phyloP scores from a whole-genome alignment of 306 rosid genomes.

The Vicia faba region DNA sequence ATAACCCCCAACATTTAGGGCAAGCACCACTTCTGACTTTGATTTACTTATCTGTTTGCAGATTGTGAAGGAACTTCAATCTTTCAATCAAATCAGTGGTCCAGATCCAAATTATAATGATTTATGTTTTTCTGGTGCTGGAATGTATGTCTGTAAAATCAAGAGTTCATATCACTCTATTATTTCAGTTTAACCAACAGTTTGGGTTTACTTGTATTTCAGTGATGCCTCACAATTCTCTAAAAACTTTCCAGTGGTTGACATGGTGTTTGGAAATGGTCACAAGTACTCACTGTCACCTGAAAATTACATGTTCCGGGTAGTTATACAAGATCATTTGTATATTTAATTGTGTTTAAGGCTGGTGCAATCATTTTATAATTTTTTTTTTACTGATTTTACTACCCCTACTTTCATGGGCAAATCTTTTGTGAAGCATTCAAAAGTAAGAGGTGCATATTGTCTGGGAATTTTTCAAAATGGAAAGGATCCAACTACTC shows the following conservation, averaged over 20 bases:
- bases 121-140: constrained; percentile 85
- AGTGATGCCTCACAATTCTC: constrained; percentile 70
- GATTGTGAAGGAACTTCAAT: constrained; percentile 72
- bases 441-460: constrained; percentile 85
- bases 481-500: constrained; percentile 91
- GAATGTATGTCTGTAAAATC: constrained; percentile 56
- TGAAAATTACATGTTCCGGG: constrained; percentile 91
- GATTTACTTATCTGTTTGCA: constrained; percentile 44
- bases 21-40: neutral
- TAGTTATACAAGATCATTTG: constrained; percentile 39
- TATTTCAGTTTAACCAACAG: constrained; percentile 35
- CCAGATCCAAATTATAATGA: constrained; percentile 93
- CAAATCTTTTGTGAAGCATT: constrained; percentile 63
- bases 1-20: no score
- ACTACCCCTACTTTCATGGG: constrained; percentile 34
- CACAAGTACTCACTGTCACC: constrained; percentile 76
- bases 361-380: constrained; percentile 33
- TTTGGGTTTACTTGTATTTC: constrained; percentile 40
- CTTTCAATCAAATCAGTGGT: constrained; percentile 66
- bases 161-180: constrained; percentile 16
- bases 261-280: constrained; percentile 84
- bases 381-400: constrained; percentile 33
- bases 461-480: constrained; percentile 91
- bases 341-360: constrained; percentile 32
- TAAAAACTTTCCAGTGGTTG: constrained; percentile 77